Evolutionary conservation across 2,329 filamentous ascomycete species (phyloP).

Genomic region (Aspergillus floridensis): DNA sequence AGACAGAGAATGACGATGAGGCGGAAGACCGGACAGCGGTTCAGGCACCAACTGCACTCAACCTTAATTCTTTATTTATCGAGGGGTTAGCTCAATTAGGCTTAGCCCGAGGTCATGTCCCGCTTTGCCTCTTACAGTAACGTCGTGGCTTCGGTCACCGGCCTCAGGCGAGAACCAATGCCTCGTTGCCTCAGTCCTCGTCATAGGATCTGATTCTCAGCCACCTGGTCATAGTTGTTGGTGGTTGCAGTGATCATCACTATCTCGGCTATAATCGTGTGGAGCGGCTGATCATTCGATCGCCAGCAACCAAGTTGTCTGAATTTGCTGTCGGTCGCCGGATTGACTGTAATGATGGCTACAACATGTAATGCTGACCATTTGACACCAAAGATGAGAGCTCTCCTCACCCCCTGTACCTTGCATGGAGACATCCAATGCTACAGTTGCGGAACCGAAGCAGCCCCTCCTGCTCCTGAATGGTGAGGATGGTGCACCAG

Average conservation of each 20-base stretch:
- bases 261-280: neutral
- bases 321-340: neutral
- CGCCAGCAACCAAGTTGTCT: neutral
- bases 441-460: neutral
- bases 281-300: neutral
- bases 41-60: neutral
- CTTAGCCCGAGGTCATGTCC: neutral
- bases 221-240: too few species aligned
- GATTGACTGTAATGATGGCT: too few species aligned
- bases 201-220: too few species aligned
- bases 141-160: rapidly evolving
- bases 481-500: too few species aligned
- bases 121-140: neutral
- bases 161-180: neutral
- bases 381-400: neutral
- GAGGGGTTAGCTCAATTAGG: neutral
- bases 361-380: neutral
- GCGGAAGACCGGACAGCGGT: neutral
- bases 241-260: neutral
- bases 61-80: neutral
- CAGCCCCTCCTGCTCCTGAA: neutral
- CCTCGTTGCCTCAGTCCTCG: too few species aligned
- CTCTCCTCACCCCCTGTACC: neutral
- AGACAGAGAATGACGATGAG: neutral
- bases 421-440: neutral